phyloP scores from a whole-genome alignment of 2,329 filamentous ascomycete species.

The Huntiella moniliformis region DNA sequence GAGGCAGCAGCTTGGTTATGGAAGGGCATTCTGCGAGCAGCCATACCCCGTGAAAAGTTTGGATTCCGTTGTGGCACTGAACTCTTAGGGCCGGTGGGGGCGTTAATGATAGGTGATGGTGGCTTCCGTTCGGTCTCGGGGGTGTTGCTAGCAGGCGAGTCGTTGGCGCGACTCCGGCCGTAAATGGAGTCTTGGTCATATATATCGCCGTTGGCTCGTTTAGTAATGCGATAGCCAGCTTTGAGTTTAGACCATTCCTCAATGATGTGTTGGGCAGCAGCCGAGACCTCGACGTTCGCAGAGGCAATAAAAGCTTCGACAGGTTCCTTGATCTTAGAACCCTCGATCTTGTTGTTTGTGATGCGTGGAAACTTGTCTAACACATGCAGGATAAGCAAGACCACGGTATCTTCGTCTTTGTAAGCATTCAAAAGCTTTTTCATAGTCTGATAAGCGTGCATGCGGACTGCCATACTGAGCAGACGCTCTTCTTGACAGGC shows the following conservation, averaged over 20 bases:
- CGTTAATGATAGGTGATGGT: slow-evolving; percentile 34
- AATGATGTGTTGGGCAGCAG: slow-evolving; percentile 51
- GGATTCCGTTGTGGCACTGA: slow-evolving; percentile 34
- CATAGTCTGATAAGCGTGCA: slow-evolving; percentile 93
- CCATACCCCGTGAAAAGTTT: background rate
- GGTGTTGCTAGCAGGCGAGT: slow-evolving; percentile 15
- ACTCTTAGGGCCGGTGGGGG: slow-evolving; percentile 41
- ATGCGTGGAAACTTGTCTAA: slow-evolving; percentile 75
- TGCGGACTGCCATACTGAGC: slow-evolving; percentile 72
- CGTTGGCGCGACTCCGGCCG: slow-evolving; percentile 2
- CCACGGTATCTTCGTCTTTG: slow-evolving; percentile 74
- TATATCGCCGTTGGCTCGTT: slow-evolving; percentile 43
- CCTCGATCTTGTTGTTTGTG: slow-evolving; percentile 90
- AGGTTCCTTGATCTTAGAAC: slow-evolving; percentile 80
- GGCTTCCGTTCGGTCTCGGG: slow-evolving; percentile 30
- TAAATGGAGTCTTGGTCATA: slow-evolving; percentile 8
- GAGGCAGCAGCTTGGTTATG: slow-evolving; percentile 20
- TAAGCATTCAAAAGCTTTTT: slow-evolving; percentile 74
- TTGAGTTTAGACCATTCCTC: slow-evolving; percentile 80
- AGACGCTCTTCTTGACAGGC: slow-evolving; percentile 72
- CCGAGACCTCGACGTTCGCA: slow-evolving; percentile 56
- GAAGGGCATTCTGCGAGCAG: slow-evolving; percentile 21
- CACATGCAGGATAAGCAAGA: slow-evolving; percentile 76
- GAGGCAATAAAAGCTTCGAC: slow-evolving; percentile 49
- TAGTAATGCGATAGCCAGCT: slow-evolving; percentile 78